Evolutionary conservation across 352 stramenopile species (phyloP).

Genomic region (Aphanomyces astaci): DNA sequence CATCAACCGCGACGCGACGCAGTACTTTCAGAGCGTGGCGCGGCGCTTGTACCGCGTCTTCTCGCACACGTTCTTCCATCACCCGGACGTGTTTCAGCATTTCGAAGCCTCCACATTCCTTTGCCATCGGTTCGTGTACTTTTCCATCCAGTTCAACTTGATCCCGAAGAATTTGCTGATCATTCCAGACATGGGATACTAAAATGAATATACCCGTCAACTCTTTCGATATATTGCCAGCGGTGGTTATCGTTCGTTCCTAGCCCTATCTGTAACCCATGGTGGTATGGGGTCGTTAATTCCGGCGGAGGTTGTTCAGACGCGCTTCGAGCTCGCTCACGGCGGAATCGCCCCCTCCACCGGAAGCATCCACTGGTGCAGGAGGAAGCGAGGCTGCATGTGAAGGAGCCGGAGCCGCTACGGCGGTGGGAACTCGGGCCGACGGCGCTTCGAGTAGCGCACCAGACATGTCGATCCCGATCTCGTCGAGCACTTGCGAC

Average conservation of each 20-base stretch:
- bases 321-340: constrained; percentile 94
- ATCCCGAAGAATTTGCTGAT: constrained; percentile 79
- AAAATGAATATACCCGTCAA: not conserved
- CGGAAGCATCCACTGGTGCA: constrained; percentile 47
- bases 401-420: constrained; percentile 38
- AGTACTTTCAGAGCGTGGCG: constrained; percentile 83
- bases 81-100: constrained; percentile 61
- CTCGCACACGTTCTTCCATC: constrained; percentile 79
- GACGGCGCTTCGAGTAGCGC: constrained; percentile 86
- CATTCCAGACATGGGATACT: constrained; percentile 62
- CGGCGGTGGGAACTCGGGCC: constrained; percentile 31
- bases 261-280: constrained; percentile 3
- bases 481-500: constrained; percentile 95
- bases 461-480: constrained; percentile 91
- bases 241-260: too few species aligned
- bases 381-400: constrained; percentile 39
- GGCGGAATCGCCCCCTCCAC: constrained; percentile 47
- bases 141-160: constrained; percentile 63
- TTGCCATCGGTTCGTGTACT: constrained; percentile 81
- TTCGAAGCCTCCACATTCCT: constrained; percentile 68
- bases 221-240: too few species aligned
- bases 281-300: constrained; percentile 27
- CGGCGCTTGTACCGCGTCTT: constrained; percentile 77
- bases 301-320: constrained; percentile 93
- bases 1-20: constrained; percentile 67